Evolutionary conservation across 805 yeast genomes (phyloP).

Genomic region (Ogataea glucozyma): DNA sequence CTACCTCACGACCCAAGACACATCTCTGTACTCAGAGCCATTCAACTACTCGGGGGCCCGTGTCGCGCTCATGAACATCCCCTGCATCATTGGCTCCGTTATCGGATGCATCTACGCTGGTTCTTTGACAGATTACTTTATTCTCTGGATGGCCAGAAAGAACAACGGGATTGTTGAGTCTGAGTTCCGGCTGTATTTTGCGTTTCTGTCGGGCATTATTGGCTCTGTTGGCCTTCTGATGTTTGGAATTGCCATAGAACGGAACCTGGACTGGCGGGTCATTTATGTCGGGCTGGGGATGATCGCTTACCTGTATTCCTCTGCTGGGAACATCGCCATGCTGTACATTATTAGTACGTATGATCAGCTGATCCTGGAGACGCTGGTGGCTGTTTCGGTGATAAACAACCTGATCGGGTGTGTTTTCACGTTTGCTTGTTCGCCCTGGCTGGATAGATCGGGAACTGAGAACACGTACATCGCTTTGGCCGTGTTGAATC

Average conservation of each 20-base stretch:
- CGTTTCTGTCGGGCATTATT: slow-evolving; percentile 55
- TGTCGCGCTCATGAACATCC: slow-evolving; percentile 79
- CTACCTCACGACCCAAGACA: slow-evolving; percentile 72
- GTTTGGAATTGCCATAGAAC: slow-evolving; percentile 67
- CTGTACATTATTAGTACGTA: slow-evolving; percentile 66
- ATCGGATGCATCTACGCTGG: slow-evolving; percentile 71
- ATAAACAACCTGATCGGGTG: slow-evolving; percentile 66
- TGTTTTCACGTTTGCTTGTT: slow-evolving; percentile 65
- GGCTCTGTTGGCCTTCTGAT: slow-evolving; percentile 62
- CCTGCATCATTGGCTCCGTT: slow-evolving; percentile 63
- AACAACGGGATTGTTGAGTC: slow-evolving; percentile 63
- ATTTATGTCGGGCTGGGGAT: slow-evolving; percentile 62
- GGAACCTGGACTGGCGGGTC: slow-evolving; percentile 50
- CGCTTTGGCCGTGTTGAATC: slow-evolving; percentile 59
- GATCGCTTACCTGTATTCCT: slow-evolving; percentile 67
- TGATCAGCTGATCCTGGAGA: slow-evolving; percentile 65
- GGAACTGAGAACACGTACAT: slow-evolving; percentile 63
- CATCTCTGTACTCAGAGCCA: slow-evolving; percentile 59
- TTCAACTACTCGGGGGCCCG: slow-evolving; percentile 62
- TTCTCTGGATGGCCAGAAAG: slow-evolving; percentile 62
- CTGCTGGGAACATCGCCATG: slow-evolving; percentile 68
- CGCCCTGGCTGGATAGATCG: slow-evolving; percentile 56
- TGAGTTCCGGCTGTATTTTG: slow-evolving; percentile 60
- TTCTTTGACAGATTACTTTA: slow-evolving; percentile 59
- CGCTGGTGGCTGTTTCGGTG: slow-evolving; percentile 64